Evolutionary conservation across 495 filamentous ascomycete species (phyloP), one percentile per base, ranked within the genome.

Genomic region (Niebla homalea): DNA sequence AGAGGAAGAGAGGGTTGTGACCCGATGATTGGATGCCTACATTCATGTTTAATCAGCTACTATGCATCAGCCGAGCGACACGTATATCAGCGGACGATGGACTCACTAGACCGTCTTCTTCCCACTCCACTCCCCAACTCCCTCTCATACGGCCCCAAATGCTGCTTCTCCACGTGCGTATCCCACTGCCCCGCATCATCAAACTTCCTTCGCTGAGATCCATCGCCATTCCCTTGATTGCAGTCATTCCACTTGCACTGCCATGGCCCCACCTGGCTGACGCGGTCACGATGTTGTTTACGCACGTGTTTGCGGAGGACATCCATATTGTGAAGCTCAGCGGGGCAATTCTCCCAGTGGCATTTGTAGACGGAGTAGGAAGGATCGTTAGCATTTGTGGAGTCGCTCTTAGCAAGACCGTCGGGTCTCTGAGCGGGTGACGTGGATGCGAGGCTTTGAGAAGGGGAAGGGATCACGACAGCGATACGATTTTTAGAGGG

Each of bases 321-420:
- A 2, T 80, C 74, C 29, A 87, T 60, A 58, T 89, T 89, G 54
- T 90, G 85, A 3, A 92, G 67, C 59, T 87, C 74, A 0, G 80
- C 77, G 5, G 70, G 69, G 57, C 87, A 93, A 7, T 65, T 61
- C 36, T 71, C 59, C 85, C 84, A 88, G 32, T 66, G 56, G 60
- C 85, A 89, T 36, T 69, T 63, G 62, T 69, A 83, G 12, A 78
- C 64, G 36, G 62, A 61, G 52, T 72, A 75, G 2, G 60, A 37
- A 4, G 60, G 29, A 8, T 12, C 29, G 7, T 7, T 11, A 8
- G 8, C 8, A 32, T 7, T 32, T 11, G 7, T 11, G 10, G 29
- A 8, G 29, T 32, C 29, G 7, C 7, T 12, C 29, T 32, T 32
- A 12, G 8, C 29, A 2, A 32, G 29, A 12, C 0, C 7, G 1